These are phyloP conservation scores for Calonectria ilicicola DNA, from an alignment of 2,329 filamentous ascomycete genomes.

Conservation along the genomic window DNA sequence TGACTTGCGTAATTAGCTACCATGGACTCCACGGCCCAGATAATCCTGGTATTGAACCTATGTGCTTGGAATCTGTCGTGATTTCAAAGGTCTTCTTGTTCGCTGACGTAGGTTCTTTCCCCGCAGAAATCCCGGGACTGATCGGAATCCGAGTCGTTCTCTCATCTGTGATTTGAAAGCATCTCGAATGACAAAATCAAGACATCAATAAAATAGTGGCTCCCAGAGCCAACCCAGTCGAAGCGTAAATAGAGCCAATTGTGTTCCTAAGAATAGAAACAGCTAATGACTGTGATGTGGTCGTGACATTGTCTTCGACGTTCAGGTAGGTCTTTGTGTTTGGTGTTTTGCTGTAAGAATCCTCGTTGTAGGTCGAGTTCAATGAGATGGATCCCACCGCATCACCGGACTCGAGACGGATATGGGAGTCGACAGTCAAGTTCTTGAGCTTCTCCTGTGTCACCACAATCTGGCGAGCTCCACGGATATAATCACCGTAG, in stretches of 20 bases:
- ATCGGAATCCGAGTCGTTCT: background rate
- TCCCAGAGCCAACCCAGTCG: background rate
- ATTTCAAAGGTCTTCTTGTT: too few species aligned
- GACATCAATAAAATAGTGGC: background rate
- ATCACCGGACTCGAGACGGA: slow-evolving; percentile 68
- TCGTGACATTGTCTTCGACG: background rate
- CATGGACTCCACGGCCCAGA: too few species aligned
- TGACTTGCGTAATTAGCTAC: too few species aligned
- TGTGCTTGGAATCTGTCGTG: too few species aligned
- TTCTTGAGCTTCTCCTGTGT: slow-evolving; percentile 53
- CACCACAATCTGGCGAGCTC: slow-evolving; percentile 68
- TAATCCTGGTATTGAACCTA: too few species aligned
- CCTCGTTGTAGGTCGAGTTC: slow-evolving; percentile 70
- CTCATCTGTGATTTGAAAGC: background rate
- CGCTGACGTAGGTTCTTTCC: too few species aligned
- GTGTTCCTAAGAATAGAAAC: background rate
- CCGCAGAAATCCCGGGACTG: too few species aligned
- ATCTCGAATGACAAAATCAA: background rate
- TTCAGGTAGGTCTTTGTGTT: slow-evolving; percentile 48
- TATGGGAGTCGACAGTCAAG: slow-evolving; percentile 67
- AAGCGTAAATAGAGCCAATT: background rate
- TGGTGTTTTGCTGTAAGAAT: slow-evolving; percentile 62
- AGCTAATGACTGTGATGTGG: background rate
- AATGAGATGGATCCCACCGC: slow-evolving; percentile 64
- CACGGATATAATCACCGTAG: slow-evolving; percentile 74